Base-by-base conservation (phyloP, 768 basidiomycete genomes). In the Nidularia pulvinata region DNA sequence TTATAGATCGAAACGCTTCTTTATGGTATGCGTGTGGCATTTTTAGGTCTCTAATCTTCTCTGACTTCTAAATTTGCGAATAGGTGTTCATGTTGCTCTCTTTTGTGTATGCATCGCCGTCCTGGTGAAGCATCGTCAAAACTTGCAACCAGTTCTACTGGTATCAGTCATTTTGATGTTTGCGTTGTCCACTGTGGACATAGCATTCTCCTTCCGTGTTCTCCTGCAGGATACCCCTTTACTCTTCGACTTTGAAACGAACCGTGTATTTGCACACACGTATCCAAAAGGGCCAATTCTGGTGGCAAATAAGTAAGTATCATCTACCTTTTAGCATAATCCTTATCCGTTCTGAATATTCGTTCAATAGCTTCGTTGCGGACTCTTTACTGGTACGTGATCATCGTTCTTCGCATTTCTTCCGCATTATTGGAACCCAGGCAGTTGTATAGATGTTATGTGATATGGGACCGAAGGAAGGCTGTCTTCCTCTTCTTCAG, bases 391-490 rank as follows among this genome's bases (percentile, higher is more conserved):
- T 58, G 37, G 57, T 58, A 44, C 25, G 47, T 32, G 19, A 33
- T 36, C 13, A 14, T 39, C 30, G 36, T 6, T 16, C n/a, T 11
- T 4, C 16, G 11, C 11, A 47, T 47, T 45, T 13, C 13, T 7
- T 13, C 33, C 7, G 33, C 13, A 14, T n/a, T 14, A 16, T 14
- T 19, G 19, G 35, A 19, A 35, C 32, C 22, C 4, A 16, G 9
- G 5, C 11, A 48, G 45, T 33, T 48, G 22, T 30, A 48, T 33
- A 45, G 55, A 33, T 52, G 55, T 46, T 59, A 57, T 22, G 45
- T 61, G 37, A 57, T 64, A 10, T 64, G 63, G 61, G 56, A 54
- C 30, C 51, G 54, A 19, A 55, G 57, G 10, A 60, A 47, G 49
- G 57, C 54, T 30, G 35, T 59, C 14, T 37, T 58, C 6, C 48